Evolutionary conservation across 2,329 filamentous ascomycete species (phyloP).

Genomic region (Nannizzia gypsea): DNA sequence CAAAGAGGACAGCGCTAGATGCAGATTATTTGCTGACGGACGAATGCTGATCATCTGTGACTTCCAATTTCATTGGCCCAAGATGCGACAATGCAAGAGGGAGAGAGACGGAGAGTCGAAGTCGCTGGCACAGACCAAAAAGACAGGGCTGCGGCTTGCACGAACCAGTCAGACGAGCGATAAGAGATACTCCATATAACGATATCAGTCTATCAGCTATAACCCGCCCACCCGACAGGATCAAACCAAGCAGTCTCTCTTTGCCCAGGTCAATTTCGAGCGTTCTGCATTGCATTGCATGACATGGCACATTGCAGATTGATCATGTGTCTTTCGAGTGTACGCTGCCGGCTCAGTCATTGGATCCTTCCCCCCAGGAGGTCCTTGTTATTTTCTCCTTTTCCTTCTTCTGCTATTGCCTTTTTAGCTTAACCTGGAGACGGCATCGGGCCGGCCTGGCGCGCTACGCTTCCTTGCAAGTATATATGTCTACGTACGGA

Average conservation of each 20-base stretch:
- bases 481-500: neutral
- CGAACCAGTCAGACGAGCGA: neutral
- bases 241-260: neutral
- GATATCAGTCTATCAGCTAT: neutral
- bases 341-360: neutral
- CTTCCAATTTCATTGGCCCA: neutral
- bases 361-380: neutral
- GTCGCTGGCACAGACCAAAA: neutral
- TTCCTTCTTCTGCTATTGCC: neutral
- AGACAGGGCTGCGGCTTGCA: neutral
- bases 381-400: neutral
- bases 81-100: neutral
- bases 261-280: neutral
- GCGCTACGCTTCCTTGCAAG: neutral
- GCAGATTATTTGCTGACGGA: neutral
- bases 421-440: neutral
- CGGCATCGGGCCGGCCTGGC: neutral
- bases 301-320: slow-evolving; percentile 5
- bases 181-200: neutral
- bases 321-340: neutral
- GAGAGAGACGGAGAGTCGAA: neutral
- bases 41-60: neutral
- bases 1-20: neutral
- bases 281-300: slow-evolving; percentile 2
- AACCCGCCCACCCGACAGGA: neutral